phyloP scores from a whole-genome alignment of 2,329 filamentous ascomycete genomes.

The Zarea fungicola region DNA sequence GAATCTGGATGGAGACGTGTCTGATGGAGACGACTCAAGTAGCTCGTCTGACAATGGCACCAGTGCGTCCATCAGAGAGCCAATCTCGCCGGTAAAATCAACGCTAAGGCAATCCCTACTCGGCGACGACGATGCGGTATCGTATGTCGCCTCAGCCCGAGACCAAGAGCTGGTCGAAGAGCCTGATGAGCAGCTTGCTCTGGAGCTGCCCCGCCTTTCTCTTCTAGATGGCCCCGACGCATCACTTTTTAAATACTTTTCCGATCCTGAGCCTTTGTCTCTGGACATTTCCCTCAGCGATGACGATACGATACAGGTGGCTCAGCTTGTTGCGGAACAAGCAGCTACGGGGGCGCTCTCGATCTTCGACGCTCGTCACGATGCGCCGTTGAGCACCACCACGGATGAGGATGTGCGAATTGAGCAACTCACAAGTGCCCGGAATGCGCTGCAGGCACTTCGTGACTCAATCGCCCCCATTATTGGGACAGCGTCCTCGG shows the following conservation, averaged over 20 bases:
- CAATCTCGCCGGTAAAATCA: constrained; percentile 45
- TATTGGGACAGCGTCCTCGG: constrained; percentile 34
- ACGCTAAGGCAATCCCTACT: constrained; percentile 32
- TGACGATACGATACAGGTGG: constrained; percentile 59
- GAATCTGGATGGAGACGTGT: constrained; percentile 9
- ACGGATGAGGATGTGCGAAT: constrained; percentile 26
- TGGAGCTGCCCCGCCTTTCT: constrained; percentile 45
- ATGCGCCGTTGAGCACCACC: constrained; percentile 15
- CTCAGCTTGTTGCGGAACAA: constrained; percentile 68
- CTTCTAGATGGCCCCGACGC: constrained; percentile 45
- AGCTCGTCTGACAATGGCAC: constrained; percentile 52
- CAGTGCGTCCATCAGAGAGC: constrained; percentile 45
- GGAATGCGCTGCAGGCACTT: constrained; percentile 45
- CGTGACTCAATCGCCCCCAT: constrained; percentile 39
- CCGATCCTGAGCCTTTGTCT: constrained; percentile 51
- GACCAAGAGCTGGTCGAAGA: constrained; percentile 44
- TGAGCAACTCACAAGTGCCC: constrained; percentile 39
- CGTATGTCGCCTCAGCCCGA: constrained; percentile 46
- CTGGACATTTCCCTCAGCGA: constrained; percentile 44
- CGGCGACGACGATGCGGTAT: constrained; percentile 49
- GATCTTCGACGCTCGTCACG: constrained; percentile 23
- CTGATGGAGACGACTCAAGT: constrained; percentile 39
- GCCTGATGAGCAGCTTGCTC: constrained; percentile 40
- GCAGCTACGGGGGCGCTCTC: constrained; percentile 49
- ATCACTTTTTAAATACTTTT: constrained; percentile 51